A percentile compares a stretch with the other conserved stretches of the same genome.
phyloP scores from a whole-genome alignment of 441 rosid genomes.

The Brassica balearica region DNA sequence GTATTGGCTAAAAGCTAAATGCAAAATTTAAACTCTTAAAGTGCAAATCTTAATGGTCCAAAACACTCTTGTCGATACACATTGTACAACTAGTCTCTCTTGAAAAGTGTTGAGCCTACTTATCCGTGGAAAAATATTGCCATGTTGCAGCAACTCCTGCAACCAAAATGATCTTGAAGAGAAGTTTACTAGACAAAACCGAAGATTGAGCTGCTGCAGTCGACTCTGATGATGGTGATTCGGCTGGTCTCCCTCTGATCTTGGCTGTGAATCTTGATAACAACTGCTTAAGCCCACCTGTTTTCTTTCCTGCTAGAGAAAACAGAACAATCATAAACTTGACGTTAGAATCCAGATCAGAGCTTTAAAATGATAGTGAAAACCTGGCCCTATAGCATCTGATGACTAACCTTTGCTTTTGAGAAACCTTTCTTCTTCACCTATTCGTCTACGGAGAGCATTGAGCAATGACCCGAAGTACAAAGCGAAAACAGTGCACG shows the following conservation, averaged over 20 bases:
- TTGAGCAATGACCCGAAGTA: conserved; percentile 93
- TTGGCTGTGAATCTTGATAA: conserved; percentile 61
- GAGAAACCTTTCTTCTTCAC: conserved; percentile 85
- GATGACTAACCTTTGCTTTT: conserved; percentile 63
- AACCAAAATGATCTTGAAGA: conserved; percentile 64
- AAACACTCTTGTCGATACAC: conserved; percentile 32
- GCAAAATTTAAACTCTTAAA: conserved; percentile 22
- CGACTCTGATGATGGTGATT: conserved; percentile 37
- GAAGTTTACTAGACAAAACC: conserved; percentile 53
- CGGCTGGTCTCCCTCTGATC: conserved; percentile 63
- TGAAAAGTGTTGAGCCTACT: conserved; percentile 26
- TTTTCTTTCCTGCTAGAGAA: conserved; percentile 57
- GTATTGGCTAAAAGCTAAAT: conserved; percentile 18
- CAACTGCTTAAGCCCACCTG: conserved; percentile 51
- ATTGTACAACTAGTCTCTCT: conserved; percentile 33
- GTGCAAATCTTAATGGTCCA: conserved; percentile 24
- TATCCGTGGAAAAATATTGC: conserved; percentile 59
- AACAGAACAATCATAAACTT: conserved; percentile 40
- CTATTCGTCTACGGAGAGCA: conserved; percentile 72
- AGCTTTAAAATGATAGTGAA: not conserved
- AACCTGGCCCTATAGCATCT: not conserved
- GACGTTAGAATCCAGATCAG: not conserved
- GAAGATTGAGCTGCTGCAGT: conserved; percentile 46
- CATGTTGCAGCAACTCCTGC: conserved; percentile 70
- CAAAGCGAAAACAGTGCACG: conserved; percentile 92